Evolutionary conservation across 2,329 filamentous ascomycete species (phyloP), one percentile per base, ranked within the genome.

Genomic region (Rhynchosporium agropyri): DNA sequence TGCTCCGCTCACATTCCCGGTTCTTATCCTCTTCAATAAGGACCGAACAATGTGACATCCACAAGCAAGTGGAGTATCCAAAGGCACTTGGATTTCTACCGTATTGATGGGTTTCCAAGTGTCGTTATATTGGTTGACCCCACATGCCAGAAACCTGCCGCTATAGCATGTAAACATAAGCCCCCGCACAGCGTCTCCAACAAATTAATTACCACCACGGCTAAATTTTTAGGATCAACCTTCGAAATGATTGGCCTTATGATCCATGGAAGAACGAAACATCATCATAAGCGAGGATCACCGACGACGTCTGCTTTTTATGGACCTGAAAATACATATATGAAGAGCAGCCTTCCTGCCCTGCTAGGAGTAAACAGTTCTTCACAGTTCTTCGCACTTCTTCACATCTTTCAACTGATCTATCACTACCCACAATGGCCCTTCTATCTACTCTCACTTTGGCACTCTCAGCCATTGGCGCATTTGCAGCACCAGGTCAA

Each of bases 391-490:
- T 40, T 9, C 2, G 9, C 9, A 5, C 33, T 6, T 6, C 6
- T 10, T 36, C 5, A 5, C 33, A 36, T 1, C 3, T 10, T 10
- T 36, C 33, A 36, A 9, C 9, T 15, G 1, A 20, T 6, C 40
- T 15, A 46, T 4, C 2, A 13, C 20, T 40, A n/a, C 40, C 42
- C 59, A 56, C n/a, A 12, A 69, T 71, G 69, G 64, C 69, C 57
- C 63, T 56, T 15, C 61, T 69, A 38, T 60, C 62, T 13, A 65
- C 64, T 45, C 46, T 71, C 31, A n/a, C 69, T 38, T 13, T 66
- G 46, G 63, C 53, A 12, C 49, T 65, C 36, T 66, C 61, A 26
- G 53, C 63, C 48, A 48, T 63, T 10, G 59, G 58, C 28, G 57
- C 43, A 20, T 31, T 66, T 8, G 67, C 67, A 58, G 63, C 58